Conservation (phyloP, 139 green algal genomes). For the Ettlia oleoabundans region DNA sequence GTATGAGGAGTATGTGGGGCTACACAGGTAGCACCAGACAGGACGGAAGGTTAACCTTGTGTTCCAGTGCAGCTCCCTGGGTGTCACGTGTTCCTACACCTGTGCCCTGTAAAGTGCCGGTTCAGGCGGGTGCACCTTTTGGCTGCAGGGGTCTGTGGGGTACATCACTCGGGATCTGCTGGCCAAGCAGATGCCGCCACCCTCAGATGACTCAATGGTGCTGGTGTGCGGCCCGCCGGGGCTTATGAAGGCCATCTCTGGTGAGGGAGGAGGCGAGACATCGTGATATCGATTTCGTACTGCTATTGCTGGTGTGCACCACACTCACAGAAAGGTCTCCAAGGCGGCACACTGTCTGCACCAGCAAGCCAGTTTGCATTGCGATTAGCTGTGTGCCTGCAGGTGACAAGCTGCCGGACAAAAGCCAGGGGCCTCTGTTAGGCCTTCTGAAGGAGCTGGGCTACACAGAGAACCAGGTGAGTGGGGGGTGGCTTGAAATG, state of each 20-base stretch:
- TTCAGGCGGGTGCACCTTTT: too few species aligned
- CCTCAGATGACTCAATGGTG: conserved; percentile 64
- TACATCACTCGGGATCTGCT: conserved; percentile 62
- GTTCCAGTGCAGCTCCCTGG: not conserved
- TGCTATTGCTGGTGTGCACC: too few species aligned
- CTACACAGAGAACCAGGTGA: conserved; percentile 68
- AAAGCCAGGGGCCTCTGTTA: conserved; percentile 63
- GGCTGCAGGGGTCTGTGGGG: conserved; percentile 37
- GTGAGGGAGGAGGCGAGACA: too few species aligned
- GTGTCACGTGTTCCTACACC: too few species aligned
- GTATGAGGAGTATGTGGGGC: not conserved
- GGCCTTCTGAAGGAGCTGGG: conserved; percentile 80
- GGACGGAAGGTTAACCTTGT: too few species aligned
- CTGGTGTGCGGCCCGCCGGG: conserved; percentile 75
- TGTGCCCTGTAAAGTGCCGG: too few species aligned
- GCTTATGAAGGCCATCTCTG: conserved; percentile 63
- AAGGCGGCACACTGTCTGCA: too few species aligned
- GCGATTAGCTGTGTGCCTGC: too few species aligned
- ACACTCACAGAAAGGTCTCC: too few species aligned
- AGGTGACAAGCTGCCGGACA: conserved; percentile 60
- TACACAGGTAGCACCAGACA: not conserved
- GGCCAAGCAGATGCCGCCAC: conserved; percentile 54
- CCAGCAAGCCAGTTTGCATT: not conserved
- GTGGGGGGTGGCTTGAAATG: conserved; percentile 11
- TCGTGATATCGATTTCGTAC: too few species aligned